Evolutionary conservation across 768 basidiomycete species (phyloP).

Genomic region (Leccinum aurantiacum): DNA sequence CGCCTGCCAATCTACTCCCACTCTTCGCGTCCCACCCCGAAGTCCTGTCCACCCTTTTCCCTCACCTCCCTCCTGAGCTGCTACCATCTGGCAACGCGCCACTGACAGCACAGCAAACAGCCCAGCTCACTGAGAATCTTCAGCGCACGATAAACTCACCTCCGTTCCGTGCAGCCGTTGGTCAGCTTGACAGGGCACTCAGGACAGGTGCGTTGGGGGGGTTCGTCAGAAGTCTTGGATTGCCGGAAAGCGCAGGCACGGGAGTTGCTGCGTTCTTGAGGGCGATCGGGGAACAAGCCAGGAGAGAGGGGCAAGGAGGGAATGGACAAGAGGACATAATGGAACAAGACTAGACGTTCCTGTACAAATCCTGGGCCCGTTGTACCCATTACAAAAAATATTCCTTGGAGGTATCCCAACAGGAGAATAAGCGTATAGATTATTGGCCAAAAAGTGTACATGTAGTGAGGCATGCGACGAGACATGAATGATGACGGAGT

Average conservation of each 20-base stretch:
- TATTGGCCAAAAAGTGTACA: slow-evolving; percentile 2
- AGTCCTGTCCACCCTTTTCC: slow-evolving; percentile 68
- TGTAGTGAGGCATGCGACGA: neutral
- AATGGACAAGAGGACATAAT: slow-evolving; percentile 50
- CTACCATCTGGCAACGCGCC: slow-evolving; percentile 66
- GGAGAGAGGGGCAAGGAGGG: slow-evolving; percentile 39
- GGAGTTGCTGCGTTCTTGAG: slow-evolving; percentile 78
- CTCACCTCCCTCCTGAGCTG: slow-evolving; percentile 71
- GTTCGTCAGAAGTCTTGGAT: slow-evolving; percentile 73
- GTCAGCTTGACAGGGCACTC: slow-evolving; percentile 81
- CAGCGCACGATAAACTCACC: slow-evolving; percentile 77
- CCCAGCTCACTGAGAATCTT: slow-evolving; percentile 50
- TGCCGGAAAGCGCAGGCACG: slow-evolving; percentile 82
- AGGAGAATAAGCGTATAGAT: neutral
- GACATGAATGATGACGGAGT: neutral
- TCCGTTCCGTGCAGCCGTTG: slow-evolving; percentile 78
- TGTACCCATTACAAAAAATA: neutral
- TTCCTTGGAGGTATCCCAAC: too few species aligned
- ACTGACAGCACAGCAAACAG: slow-evolving; percentile 23
- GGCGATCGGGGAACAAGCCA: slow-evolving; percentile 75
- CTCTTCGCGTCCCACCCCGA: slow-evolving; percentile 71
- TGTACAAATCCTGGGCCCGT: neutral
- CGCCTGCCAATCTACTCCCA: slow-evolving; percentile 67
- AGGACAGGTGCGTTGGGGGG: slow-evolving; percentile 75
- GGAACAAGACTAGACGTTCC: slow-evolving; percentile 66